Evolutionary conservation across 805 yeast genomes (phyloP).

Genomic region (Schwanniomyces vanrijiae): DNA sequence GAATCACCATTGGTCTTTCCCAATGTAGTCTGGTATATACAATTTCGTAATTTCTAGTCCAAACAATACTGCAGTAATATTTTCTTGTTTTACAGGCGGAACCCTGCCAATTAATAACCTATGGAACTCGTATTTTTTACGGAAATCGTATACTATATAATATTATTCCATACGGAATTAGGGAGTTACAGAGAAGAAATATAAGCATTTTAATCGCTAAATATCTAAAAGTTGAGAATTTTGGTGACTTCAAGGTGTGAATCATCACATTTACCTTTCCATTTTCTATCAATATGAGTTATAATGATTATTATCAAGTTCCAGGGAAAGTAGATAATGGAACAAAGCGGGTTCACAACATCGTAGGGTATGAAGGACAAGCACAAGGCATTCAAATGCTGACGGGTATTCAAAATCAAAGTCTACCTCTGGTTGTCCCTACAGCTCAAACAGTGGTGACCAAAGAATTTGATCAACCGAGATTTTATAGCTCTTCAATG

Average conservation of each 20-base stretch:
- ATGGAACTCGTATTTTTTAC: constrained; percentile 2
- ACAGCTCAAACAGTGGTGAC: background rate
- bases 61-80: background rate
- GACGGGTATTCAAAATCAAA: background rate
- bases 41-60: background rate
- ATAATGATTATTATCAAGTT: background rate
- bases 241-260: background rate
- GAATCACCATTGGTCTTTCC: background rate
- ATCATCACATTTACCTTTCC: background rate
- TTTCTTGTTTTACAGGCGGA: constrained; percentile 1
- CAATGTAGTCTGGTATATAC: background rate
- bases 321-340: background rate
- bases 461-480: constrained; percentile 14
- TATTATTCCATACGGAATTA: background rate
- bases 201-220: background rate
- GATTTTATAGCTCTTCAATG: constrained; percentile 22
- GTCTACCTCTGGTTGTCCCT: background rate
- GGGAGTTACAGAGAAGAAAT: background rate
- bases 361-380: background rate
- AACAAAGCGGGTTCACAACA: background rate
- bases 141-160: constrained; percentile 1
- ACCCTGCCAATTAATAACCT: background rate
- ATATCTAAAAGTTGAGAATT: background rate
- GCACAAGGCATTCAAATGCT: background rate
- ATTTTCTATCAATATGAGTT: background rate